Conservation (phyloP, 768 basidiomycete species). For the Gautieria morchelliformis region DNA sequence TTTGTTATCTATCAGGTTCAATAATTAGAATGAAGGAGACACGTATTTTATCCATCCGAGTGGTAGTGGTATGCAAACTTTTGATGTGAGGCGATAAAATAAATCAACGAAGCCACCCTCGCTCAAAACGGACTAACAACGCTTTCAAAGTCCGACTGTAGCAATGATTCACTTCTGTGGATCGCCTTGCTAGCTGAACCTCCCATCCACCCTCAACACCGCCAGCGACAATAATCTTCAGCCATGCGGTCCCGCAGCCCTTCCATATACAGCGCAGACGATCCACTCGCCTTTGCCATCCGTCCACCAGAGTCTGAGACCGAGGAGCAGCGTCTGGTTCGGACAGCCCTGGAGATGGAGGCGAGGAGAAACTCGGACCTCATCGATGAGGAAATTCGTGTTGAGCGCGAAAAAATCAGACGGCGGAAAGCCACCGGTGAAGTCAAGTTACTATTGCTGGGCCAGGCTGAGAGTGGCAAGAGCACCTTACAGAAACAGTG, state of each 20-base stretch:
- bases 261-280: conserved; percentile 65
- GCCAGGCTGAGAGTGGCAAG: conserved; percentile 75
- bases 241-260: conserved; percentile 27
- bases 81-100: neutral
- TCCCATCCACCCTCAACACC: too few species aligned
- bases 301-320: conserved; percentile 60
- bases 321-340: conserved; percentile 47
- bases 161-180: too few species aligned
- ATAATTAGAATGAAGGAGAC: neutral
- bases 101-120: too few species aligned
- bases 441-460: conserved; percentile 68
- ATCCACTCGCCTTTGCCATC: conserved; percentile 61
- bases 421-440: conserved; percentile 48
- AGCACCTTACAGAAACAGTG: conserved; percentile 64
- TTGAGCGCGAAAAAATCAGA: conserved; percentile 56
- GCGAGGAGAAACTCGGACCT: conserved; percentile 68
- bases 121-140: neutral
- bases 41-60: neutral
- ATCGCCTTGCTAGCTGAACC: too few species aligned
- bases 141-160: neutral
- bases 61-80: neutral
- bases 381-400: conserved; percentile 72
- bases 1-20: too few species aligned
- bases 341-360: conserved; percentile 60
- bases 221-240: too few species aligned